phyloP scores from a whole-genome alignment of 306 rosid species.

The Mimosa pudica region DNA sequence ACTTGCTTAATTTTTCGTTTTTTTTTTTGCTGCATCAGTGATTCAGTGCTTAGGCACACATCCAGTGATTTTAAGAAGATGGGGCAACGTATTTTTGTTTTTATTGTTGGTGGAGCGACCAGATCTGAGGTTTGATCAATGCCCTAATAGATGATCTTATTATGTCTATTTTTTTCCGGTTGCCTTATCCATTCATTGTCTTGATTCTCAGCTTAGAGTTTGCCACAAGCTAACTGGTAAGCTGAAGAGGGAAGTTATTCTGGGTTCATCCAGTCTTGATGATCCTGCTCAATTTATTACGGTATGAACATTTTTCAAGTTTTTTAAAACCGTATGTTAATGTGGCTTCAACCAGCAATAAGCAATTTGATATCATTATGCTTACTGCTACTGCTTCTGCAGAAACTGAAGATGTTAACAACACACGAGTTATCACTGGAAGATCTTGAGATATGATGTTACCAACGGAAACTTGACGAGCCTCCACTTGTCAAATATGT shows the following conservation, averaged over 20 bases:
- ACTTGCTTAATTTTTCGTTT: constrained; percentile 28
- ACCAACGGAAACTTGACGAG: constrained; percentile 33
- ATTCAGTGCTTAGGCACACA: constrained; percentile 81
- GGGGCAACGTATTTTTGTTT: constrained; percentile 87
- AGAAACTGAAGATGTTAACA: constrained; percentile 82
- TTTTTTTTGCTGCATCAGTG: constrained; percentile 45
- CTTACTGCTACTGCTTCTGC: constrained; percentile 36
- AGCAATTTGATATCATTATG: constrained; percentile 21
- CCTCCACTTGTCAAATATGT: constrained; percentile 30
- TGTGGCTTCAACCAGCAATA: constrained; percentile 14
- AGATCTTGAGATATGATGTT: constrained; percentile 76
- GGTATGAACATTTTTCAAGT: constrained; percentile 48
- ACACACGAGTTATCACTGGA: constrained; percentile 74
- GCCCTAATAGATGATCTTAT: constrained; percentile 16
- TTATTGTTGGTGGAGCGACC: constrained; percentile 94
- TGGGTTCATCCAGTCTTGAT: constrained; percentile 89
- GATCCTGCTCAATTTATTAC: constrained; percentile 88
- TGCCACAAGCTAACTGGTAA: constrained; percentile 89
- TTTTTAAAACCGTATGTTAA: constrained; percentile 9
- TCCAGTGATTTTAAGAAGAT: constrained; percentile 90
- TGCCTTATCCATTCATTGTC: constrained; percentile 23
- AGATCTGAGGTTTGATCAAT: constrained; percentile 79
- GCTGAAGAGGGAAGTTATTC: constrained; percentile 83
- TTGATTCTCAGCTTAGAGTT: constrained; percentile 78
- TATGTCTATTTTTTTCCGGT: background rate